Evolutionary conservation across 805 yeast genomes (phyloP).

Genomic region (Geotrichum ghanense): DNA sequence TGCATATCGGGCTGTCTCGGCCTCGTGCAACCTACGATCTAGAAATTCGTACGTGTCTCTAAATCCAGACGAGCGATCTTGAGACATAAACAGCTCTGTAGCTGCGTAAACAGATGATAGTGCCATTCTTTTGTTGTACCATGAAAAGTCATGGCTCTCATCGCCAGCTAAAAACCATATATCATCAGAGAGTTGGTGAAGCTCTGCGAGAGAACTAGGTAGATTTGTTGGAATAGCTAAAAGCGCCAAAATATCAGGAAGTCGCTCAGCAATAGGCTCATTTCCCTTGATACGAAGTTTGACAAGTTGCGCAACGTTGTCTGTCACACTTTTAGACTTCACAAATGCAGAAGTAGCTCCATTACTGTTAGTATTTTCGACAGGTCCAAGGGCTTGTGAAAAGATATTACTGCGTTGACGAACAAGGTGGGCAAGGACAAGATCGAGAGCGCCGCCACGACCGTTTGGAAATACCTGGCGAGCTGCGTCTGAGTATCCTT

Average conservation of each 20-base stretch:
- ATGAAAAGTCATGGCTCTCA: constrained; percentile 62
- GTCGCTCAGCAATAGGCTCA: constrained; percentile 9
- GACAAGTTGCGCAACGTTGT: constrained; percentile 30
- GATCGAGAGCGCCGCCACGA: constrained; percentile 28
- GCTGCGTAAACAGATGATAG: constrained; percentile 61
- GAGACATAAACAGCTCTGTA: constrained; percentile 66
- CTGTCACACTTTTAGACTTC: constrained; percentile 31
- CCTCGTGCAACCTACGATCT: constrained; percentile 41
- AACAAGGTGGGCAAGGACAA: constrained; percentile 43
- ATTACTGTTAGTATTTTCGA: constrained; percentile 32
- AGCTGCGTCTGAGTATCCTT: constrained; percentile 42
- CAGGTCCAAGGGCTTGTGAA: constrained; percentile 11
- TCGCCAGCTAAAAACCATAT: constrained; percentile 74
- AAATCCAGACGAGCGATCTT: constrained; percentile 50
- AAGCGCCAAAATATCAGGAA: constrained; percentile 40
- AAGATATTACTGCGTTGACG: constrained; percentile 18
- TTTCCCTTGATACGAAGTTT: constrained; percentile 40
- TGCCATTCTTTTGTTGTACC: constrained; percentile 83
- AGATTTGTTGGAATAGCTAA: constrained; percentile 57
- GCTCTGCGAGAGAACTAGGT: constrained; percentile 46
- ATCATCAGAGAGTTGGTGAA: constrained; percentile 73
- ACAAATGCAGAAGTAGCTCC: background rate
- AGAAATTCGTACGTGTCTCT: constrained; percentile 54
- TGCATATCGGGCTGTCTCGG: constrained; percentile 45
- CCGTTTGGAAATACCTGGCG: constrained; percentile 34